phyloP scores from a whole-genome alignment of 768 basidiomycete species.

The Lentinula sp. region DNA sequence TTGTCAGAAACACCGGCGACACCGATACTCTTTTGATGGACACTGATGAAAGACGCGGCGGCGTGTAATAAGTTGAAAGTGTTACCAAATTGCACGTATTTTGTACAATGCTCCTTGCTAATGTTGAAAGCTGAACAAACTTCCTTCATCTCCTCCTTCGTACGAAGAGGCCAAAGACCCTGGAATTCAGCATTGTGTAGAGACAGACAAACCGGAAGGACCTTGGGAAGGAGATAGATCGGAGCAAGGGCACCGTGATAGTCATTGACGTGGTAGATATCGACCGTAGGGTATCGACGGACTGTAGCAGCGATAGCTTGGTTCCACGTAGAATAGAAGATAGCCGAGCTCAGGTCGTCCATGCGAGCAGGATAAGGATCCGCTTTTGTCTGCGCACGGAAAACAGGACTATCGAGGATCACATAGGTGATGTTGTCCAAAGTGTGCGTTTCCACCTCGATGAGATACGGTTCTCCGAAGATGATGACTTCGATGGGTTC shows the following conservation, averaged over 20 bases:
- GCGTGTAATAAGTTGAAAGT: conserved; percentile 96
- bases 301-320: conserved; percentile 93
- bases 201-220: conserved; percentile 85
- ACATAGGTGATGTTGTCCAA: conserved; percentile 95
- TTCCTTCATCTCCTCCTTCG: conserved; percentile 98
- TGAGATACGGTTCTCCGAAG: conserved; percentile 92
- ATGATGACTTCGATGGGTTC: conserved; percentile 96
- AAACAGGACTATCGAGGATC: conserved; percentile 91
- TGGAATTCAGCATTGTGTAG: conserved; percentile 98
- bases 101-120: conserved; percentile 92
- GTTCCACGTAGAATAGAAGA: conserved; percentile 98
- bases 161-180: conserved; percentile 92
- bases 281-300: conserved; percentile 78
- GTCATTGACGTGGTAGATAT: conserved; percentile 94
- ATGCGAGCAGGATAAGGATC: conserved; percentile 96
- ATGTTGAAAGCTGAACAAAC: conserved; percentile 98
- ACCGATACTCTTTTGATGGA: conserved; percentile 89
- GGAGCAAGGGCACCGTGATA: conserved; percentile 92
- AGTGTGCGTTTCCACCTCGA: conserved; percentile 91
- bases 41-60: conserved; percentile 87
- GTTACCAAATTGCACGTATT: conserved; percentile 97
- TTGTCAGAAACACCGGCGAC: conserved; percentile 99
- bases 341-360: conserved; percentile 94
- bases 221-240: conserved; percentile 88
- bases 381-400: conserved; percentile 93